These are phyloP conservation scores for Aspergillus versicolor DNA, from an alignment of 2,329 filamentous ascomycete genomes.

Conservation along the genomic window DNA sequence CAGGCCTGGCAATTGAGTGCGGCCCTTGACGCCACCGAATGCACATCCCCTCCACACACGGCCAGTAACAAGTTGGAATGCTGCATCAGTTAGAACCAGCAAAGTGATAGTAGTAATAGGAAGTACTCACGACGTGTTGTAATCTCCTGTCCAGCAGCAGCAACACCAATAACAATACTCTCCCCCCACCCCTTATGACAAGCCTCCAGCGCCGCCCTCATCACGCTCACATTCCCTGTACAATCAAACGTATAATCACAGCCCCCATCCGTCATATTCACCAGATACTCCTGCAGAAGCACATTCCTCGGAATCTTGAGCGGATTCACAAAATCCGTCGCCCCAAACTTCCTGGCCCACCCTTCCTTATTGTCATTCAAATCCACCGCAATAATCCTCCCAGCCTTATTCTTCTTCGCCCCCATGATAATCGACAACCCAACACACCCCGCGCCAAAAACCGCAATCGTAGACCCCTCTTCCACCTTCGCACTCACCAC, in stretches of 20 bases:
- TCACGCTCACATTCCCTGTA: slow-evolving; percentile 94
- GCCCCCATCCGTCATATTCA: slow-evolving; percentile 97
- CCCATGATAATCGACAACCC: slow-evolving; percentile 95
- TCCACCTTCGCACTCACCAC: slow-evolving; percentile 91
- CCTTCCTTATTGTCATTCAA: slow-evolving; percentile 88
- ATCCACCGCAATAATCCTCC: slow-evolving; percentile 64
- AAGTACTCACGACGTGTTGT: slow-evolving; percentile 74
- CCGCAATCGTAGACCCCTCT: slow-evolving; percentile 80
- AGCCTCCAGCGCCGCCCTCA: slow-evolving; percentile 92
- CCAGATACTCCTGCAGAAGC: slow-evolving; percentile 83
- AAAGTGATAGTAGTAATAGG: background rate
- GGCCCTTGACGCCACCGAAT: slow-evolving; percentile 97
- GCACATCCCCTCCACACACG: slow-evolving; percentile 98
- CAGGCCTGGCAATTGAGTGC: slow-evolving; percentile 82
- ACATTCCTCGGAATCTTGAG: slow-evolving; percentile 67
- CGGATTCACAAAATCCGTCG: slow-evolving; percentile 96
- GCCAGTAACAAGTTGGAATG: slow-evolving; percentile 97
- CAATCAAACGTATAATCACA: slow-evolving; percentile 99
- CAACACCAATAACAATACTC: slow-evolving; percentile 96
- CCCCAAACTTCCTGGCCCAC: slow-evolving; percentile 92
- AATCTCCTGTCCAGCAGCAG: slow-evolving; percentile 94
- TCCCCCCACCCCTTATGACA: slow-evolving; percentile 99
- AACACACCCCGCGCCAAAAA: slow-evolving; percentile 96
- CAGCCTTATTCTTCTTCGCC: slow-evolving; percentile 77
- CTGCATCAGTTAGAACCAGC: slow-evolving; percentile 50